Conservation (phyloP, 1,139 yeast genomes). For the Fermentozyma sake region DNA sequence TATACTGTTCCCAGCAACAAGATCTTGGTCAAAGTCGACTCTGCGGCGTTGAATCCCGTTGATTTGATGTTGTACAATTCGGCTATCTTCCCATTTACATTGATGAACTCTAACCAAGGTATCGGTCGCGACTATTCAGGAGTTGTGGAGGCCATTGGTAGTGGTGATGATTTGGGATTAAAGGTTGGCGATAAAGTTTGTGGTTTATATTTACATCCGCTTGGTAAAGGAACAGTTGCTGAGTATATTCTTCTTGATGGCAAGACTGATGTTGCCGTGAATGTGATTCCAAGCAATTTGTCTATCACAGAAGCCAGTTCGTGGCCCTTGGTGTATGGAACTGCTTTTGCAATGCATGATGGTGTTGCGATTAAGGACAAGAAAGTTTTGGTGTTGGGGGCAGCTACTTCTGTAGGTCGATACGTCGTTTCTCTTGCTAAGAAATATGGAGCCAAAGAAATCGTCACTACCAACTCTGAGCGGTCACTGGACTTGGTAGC, state of each 20-base stretch:
- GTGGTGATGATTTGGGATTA: conserved; percentile 43
- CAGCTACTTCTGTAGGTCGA: conserved; percentile 67
- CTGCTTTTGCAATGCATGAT: conserved; percentile 42
- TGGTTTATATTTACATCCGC: conserved; percentile 47
- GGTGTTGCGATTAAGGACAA: conserved; percentile 15
- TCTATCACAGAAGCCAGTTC: conserved; percentile 53
- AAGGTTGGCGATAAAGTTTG: conserved; percentile 68
- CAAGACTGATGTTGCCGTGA: conserved; percentile 35
- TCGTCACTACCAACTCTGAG: conserved; percentile 39
- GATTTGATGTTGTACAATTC: conserved; percentile 48
- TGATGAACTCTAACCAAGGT: conserved; percentile 14
- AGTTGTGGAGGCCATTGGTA: conserved; percentile 61
- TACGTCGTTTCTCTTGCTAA: conserved; percentile 56
- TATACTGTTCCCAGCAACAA: conserved; percentile 35
- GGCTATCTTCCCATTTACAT: conserved; percentile 16
- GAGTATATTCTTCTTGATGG: conserved; percentile 36
- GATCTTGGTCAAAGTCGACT: conserved; percentile 53
- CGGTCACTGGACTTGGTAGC: conserved; percentile 35
- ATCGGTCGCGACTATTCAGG: conserved; percentile 40
- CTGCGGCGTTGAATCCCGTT: conserved; percentile 65
- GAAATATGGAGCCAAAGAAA: conserved; percentile 37
- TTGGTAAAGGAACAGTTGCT: conserved; percentile 48
- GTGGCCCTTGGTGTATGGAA: conserved; percentile 51
- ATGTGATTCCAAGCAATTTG: conserved; percentile 44
- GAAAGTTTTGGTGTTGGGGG: conserved; percentile 61